Evolutionary conservation across 202 grass and related monocot species (phyloP).

Genomic region (Digitaria exilis): DNA sequence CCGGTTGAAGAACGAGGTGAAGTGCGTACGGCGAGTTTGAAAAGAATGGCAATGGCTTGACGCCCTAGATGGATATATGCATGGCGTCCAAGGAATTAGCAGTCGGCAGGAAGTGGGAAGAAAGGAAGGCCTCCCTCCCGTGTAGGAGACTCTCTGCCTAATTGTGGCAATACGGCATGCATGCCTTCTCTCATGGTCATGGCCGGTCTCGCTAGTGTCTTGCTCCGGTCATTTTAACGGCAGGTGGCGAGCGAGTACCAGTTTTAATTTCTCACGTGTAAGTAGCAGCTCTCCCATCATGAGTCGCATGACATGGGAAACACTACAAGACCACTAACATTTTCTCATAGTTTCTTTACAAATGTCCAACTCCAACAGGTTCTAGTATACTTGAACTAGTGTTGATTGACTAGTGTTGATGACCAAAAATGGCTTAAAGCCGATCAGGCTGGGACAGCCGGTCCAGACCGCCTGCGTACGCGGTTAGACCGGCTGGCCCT

Average conservation of each 20-base stretch:
- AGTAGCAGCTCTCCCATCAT: not conserved
- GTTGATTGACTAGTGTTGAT: too few species aligned
- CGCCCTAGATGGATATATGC: slow-evolving; percentile 34
- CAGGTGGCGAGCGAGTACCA: not conserved
- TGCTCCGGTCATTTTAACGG: slow-evolving; percentile 9
- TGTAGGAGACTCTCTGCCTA: slow-evolving; percentile 42
- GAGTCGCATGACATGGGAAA: not conserved
- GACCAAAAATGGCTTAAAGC: too few species aligned
- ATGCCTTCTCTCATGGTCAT: not conserved
- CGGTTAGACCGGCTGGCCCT: too few species aligned
- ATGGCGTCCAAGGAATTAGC: slow-evolving; percentile 32
- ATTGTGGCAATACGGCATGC: slow-evolving; percentile 37
- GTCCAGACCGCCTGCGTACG: too few species aligned
- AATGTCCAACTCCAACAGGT: too few species aligned
- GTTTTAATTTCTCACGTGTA: not conserved
- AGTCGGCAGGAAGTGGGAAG: slow-evolving; percentile 34
- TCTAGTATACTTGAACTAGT: too few species aligned
- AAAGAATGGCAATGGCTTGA: slow-evolving; percentile 45
- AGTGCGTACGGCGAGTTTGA: not conserved
- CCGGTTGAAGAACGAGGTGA: not conserved
- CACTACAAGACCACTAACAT: too few species aligned
- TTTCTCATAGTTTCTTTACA: too few species aligned
- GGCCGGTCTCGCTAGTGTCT: not conserved
- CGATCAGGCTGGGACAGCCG: too few species aligned
- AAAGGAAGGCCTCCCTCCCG: slow-evolving; percentile 52